These are phyloP conservation scores for Mastigamoeba balamuthi DNA, from an alignment of 78 protist species.

Conservation along the genomic window DNA sequence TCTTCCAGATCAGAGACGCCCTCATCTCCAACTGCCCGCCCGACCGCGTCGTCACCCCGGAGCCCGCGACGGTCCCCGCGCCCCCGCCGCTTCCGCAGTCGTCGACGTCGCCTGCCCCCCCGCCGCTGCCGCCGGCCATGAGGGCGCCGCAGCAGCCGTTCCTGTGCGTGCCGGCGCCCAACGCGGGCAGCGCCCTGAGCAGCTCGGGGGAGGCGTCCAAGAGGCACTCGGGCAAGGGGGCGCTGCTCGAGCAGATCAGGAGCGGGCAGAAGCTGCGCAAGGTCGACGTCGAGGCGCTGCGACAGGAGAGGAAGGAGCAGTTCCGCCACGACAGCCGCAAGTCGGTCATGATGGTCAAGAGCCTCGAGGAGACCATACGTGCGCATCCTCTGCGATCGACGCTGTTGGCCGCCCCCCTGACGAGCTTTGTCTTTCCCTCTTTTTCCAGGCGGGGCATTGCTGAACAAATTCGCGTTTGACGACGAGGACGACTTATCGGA, in stretches of 20 bases:
- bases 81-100: neutral
- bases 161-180: too few species aligned
- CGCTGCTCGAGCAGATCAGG: neutral
- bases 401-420: too few species aligned
- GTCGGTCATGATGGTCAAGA: neutral
- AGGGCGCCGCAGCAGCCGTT: too few species aligned
- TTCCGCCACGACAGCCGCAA: neutral
- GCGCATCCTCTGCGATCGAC: too few species aligned
- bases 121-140: neutral
- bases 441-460: neutral
- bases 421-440: neutral
- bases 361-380: neutral
- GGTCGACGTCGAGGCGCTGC: neutral
- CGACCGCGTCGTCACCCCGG: too few species aligned
- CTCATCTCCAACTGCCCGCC: too few species aligned
- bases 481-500: neutral
- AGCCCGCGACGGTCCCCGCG: too few species aligned
- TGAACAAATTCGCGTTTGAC: neutral
- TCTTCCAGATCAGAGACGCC: too few species aligned
- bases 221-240: too few species aligned
- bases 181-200: too few species aligned
- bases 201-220: too few species aligned
- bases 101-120: neutral
- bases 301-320: neutral
- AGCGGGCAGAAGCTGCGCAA: neutral